Conservation (phyloP, 1,284 basidiomycete genomes). For the Austroboletus novae-zelandiae region DNA sequence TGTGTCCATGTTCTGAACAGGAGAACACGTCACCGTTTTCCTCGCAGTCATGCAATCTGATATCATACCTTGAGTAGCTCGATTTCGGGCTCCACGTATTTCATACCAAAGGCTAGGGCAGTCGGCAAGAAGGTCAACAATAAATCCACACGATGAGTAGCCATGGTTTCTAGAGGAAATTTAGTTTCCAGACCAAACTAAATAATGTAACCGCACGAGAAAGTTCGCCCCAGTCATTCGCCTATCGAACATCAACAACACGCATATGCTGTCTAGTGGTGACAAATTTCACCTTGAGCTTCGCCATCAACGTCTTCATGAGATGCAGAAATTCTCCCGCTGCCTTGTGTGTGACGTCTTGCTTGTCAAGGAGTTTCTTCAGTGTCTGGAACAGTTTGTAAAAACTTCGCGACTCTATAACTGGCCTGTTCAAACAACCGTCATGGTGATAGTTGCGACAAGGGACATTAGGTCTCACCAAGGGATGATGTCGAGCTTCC, state of each 20-base stretch:
- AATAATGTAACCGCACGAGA: slow-evolving; percentile 39
- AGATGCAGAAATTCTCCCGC: slow-evolving; percentile 56
- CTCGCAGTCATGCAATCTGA: not conserved
- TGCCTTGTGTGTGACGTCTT: slow-evolving; percentile 45
- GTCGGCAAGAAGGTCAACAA: slow-evolving; percentile 41
- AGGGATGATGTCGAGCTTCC: slow-evolving; percentile 56
- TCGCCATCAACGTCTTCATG: slow-evolving; percentile 65
- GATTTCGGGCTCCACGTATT: slow-evolving; percentile 43
- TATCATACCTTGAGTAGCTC: slow-evolving; percentile 50
- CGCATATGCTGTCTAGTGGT: slow-evolving; percentile 24
- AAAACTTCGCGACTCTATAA: slow-evolving; percentile 59
- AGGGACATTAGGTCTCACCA: slow-evolving; percentile 27
- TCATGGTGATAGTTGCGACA: too few species aligned
- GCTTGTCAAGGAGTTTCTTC: slow-evolving; percentile 46
- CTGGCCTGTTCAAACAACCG: slow-evolving; percentile 40
- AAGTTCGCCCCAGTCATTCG: slow-evolving; percentile 62
- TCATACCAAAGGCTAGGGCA: slow-evolving; percentile 45
- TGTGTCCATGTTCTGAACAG: slow-evolving; percentile 48
- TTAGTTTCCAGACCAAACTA: slow-evolving; percentile 14
- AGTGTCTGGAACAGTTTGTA: slow-evolving; percentile 50
- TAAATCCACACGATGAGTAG: slow-evolving; percentile 49
- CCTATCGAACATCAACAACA: slow-evolving; percentile 31
- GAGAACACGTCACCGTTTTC: not conserved
- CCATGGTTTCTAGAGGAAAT: slow-evolving; percentile 49
- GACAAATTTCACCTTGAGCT: slow-evolving; percentile 47